Evolutionary conservation across 163 green algal species (phyloP).

Genomic region (Chloromonas sp.): DNA sequence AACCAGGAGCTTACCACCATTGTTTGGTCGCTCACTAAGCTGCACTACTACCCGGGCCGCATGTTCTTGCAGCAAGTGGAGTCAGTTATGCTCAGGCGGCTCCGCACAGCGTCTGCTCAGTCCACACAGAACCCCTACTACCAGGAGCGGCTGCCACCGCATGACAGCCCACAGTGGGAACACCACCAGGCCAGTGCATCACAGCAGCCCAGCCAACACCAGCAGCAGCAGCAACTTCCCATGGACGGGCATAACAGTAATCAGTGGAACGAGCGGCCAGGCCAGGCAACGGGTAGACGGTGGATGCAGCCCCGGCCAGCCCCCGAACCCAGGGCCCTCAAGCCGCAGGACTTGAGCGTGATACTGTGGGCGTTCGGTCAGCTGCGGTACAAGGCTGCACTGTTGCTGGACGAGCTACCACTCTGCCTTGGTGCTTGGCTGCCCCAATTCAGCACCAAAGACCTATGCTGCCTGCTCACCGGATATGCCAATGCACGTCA

Average conservation of each 20-base stretch:
- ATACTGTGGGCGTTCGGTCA: conserved; percentile 13
- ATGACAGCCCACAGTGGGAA: background rate
- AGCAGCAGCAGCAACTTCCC: background rate
- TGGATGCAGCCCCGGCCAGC: no score
- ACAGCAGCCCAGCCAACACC: background rate
- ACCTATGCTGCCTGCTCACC: conserved; percentile 11
- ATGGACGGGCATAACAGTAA: no score
- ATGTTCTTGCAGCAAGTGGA: conserved; percentile 5
- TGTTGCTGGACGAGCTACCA: conserved; percentile 16
- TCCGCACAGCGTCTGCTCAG: background rate
- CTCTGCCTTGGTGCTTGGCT: conserved; percentile 4
- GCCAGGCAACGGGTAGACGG: background rate
- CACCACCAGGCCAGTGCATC: background rate
- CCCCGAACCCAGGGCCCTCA: background rate
- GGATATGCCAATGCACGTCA: conserved; percentile 10
- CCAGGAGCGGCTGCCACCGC: background rate
- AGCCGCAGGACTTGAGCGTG: conserved; percentile 11
- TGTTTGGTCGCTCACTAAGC: conserved; percentile 13
- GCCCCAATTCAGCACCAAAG: conserved; percentile 4
- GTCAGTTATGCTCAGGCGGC: background rate
- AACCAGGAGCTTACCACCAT: conserved; percentile 12
- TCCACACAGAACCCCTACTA: background rate
- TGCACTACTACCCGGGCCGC: conserved; percentile 11
- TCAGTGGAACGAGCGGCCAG: background rate
- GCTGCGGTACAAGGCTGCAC: conserved; percentile 8